Base-by-base conservation (phyloP, 768 basidiomycete species). In the Collybia mongolica region DNA sequence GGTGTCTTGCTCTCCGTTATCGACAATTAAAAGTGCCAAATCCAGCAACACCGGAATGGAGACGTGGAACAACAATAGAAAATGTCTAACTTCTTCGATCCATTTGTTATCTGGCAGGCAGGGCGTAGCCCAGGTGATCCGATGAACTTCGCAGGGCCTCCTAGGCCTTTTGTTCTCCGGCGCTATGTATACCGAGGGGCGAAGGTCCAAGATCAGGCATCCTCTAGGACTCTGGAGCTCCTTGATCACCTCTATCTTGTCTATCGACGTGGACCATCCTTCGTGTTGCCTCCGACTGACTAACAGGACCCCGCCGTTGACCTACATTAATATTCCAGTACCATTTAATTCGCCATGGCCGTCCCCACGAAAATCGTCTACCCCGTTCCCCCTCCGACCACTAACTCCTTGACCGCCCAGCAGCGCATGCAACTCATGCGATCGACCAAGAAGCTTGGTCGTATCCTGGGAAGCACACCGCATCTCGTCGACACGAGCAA, bases 401-500 rank as follows among this genome's bases (percentile, higher is more conserved):
- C 71, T 14, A 86, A 87, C 63, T 65, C 72, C 15, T 62, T 83
- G 44, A 76, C 79, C 6, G 54, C 72, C 1, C 58, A 72, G 19
- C 79, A 84, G 61, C 77, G 83, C n/a, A 61, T 71, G 7, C 79
- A 79, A 46, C 74, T 86, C 19, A 58, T 82, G 24, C 80, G 82
- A 23, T 75, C 77, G 20, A 76, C 81, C 18, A 79, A 74, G 57
- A 86, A 85, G 66, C 73, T 87, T 18, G 75, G 76, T 18, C 75
- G 79, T 39, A 64, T 86, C 9, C 66, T 86, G 9, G 84, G 84
- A 11, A 69, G 73, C 17, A 77, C 81, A 14, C 84, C 84, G n/a
- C 80, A 76, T 50, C 67, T 84, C 26, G 54, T 80, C 9, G 83
- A 86, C 20, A 57, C 48, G 29, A 39, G 23, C 42, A 3, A 52